phyloP scores from a whole-genome alignment of 805 yeast species.

The Clavispora asparagi region DNA sequence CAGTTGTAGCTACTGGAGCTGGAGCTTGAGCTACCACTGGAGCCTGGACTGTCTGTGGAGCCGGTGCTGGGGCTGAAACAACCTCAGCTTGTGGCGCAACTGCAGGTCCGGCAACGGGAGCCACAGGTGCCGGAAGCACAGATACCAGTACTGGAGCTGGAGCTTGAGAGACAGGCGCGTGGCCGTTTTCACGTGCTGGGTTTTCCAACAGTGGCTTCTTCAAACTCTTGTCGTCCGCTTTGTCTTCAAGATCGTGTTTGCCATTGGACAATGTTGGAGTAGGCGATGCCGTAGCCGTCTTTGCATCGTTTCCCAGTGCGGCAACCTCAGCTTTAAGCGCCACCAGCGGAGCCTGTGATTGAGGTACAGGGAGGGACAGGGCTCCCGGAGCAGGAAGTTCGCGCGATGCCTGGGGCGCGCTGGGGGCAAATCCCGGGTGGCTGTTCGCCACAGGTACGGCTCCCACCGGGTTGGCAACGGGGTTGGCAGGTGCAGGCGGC shows the following conservation, averaged over 20 bases:
- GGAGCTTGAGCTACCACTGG: too few species aligned
- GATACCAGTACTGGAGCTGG: too few species aligned
- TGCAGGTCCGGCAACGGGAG: too few species aligned
- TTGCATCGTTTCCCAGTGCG: neutral
- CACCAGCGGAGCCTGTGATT: neutral
- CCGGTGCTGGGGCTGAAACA: conserved; percentile 1
- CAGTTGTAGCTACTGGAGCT: neutral
- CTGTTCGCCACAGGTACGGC: neutral
- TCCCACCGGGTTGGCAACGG: neutral
- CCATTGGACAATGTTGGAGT: conserved; percentile 5
- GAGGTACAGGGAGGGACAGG: neutral
- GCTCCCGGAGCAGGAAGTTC: neutral
- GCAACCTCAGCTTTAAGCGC: neutral
- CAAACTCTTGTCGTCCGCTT: conserved; percentile 23
- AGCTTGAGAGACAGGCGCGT: too few species aligned
- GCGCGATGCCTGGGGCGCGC: neutral
- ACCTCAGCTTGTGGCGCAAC: neutral
- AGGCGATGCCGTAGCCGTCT: conserved; percentile 2
- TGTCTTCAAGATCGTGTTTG: conserved; percentile 38
- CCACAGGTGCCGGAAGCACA: too few species aligned
- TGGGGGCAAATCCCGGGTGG: neutral
- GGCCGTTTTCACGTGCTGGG: neutral
- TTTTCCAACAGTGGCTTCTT: conserved; percentile 16
- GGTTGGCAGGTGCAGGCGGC: neutral
- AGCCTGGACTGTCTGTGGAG: conserved; percentile 1